Evolutionary conservation across 2,329 filamentous ascomycete species (phyloP).

Genomic region (Pseudogymnoascus sp.): DNA sequence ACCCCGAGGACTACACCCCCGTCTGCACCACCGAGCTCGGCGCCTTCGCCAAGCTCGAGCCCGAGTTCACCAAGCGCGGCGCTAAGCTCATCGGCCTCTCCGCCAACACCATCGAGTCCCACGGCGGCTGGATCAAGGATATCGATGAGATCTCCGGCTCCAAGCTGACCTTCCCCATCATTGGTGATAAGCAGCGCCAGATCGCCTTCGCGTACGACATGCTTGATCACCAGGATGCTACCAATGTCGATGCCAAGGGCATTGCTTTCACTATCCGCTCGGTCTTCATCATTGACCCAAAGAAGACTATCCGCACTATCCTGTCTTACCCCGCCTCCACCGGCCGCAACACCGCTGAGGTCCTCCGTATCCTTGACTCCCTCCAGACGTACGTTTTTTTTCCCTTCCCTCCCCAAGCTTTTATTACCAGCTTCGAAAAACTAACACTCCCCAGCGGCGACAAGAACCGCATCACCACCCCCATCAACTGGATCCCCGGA

Average conservation of each 20-base stretch:
- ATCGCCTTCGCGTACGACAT: conserved; percentile 73
- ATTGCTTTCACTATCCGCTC: conserved; percentile 91
- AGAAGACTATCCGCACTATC: conserved; percentile 87
- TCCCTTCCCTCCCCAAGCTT: not conserved
- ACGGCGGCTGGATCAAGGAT: conserved; percentile 86
- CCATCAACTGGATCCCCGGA: conserved; percentile 82
- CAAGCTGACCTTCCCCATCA: conserved; percentile 68
- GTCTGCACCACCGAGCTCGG: conserved; percentile 95
- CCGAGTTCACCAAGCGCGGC: conserved; percentile 77
- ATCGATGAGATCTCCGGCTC: conserved; percentile 70
- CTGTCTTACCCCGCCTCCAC: conserved; percentile 89
- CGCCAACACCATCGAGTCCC: conserved; percentile 76
- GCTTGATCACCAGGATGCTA: conserved; percentile 74
- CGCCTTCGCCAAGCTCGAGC: conserved; percentile 81
- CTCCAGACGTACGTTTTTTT: conserved; percentile 14
- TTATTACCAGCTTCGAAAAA: not conserved
- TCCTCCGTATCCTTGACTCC: conserved; percentile 63
- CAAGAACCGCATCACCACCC: conserved; percentile 80
- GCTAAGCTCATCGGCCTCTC: conserved; percentile 88
- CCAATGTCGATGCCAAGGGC: conserved; percentile 72
- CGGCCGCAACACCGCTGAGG: conserved; percentile 73
- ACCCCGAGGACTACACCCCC: conserved; percentile 86
- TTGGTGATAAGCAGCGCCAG: conserved; percentile 72
- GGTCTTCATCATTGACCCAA: conserved; percentile 90
- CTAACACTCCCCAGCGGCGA: conserved; percentile 44